phyloP scores from a whole-genome alignment of 176 grass and related monocot species.

The Oropetium thomaeum region DNA sequence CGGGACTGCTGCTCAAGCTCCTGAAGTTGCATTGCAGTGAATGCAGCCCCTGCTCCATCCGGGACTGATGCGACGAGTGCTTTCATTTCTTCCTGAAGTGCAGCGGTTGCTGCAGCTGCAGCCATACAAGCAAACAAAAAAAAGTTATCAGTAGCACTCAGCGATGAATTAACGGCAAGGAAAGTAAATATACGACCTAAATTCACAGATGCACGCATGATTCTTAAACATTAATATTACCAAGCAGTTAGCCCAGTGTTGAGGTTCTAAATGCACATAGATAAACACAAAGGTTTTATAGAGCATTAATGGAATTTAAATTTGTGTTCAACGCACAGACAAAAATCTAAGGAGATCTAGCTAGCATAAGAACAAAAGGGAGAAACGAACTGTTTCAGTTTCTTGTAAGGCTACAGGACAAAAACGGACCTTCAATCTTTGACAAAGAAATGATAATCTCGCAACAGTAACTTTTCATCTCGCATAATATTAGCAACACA shows the following conservation, averaged over 20 bases:
- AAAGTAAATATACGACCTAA: background rate
- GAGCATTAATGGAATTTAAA: background rate
- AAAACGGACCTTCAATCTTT: background rate
- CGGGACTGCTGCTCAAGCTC: slow-evolving; percentile 96
- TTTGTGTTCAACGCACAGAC: background rate
- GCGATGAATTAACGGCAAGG: background rate
- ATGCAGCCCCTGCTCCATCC: slow-evolving; percentile 56
- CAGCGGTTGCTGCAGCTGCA: slow-evolving; percentile 41
- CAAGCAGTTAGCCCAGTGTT: background rate
- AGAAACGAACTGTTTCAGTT: background rate
- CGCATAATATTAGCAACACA: background rate
- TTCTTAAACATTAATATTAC: background rate
- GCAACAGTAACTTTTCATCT: background rate
- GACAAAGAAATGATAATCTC: background rate
- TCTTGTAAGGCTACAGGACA: slow-evolving; percentile 1
- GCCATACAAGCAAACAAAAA: slow-evolving; percentile 11
- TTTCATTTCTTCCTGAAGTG: slow-evolving; percentile 59
- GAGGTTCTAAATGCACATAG: background rate
- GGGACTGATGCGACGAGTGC: slow-evolving; percentile 42
- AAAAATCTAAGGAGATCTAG: background rate
- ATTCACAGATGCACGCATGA: background rate
- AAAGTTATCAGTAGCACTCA: slow-evolving; percentile 1
- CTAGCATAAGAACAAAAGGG: slow-evolving; percentile 9
- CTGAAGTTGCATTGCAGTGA: slow-evolving; percentile 84
- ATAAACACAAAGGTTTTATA: background rate